Conservation (phyloP, 2,329 filamentous ascomycete genomes). For the Phoma sp. region DNA sequence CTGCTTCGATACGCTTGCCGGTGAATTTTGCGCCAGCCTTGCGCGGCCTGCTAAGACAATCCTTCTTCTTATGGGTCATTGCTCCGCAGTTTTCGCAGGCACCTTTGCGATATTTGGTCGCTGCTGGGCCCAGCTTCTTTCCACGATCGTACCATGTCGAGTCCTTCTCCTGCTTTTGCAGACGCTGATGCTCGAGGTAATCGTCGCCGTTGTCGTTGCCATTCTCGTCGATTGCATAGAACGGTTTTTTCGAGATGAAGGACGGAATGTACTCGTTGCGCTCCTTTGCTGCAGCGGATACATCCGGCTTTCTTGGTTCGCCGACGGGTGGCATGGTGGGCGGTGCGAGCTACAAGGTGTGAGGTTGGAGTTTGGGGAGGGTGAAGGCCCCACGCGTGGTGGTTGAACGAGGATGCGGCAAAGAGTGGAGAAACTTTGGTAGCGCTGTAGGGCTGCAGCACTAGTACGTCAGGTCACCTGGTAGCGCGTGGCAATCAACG, state of each 20-base stretch:
- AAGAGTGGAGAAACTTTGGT: constrained; percentile 21
- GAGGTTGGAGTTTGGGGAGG: neutral
- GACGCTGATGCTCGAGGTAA: constrained; percentile 95
- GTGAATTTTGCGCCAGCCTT: constrained; percentile 92
- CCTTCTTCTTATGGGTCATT: constrained; percentile 94
- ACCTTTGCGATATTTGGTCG: constrained; percentile 96
- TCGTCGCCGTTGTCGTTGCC: constrained; percentile 73
- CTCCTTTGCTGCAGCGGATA: constrained; percentile 71
- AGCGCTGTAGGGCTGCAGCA: constrained; percentile 40
- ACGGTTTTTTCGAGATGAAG: constrained; percentile 97
- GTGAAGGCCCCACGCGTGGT: constrained; percentile 4
- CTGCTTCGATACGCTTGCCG: constrained; percentile 89
- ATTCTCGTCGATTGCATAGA: constrained; percentile 85
- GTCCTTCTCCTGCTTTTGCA: constrained; percentile 71
- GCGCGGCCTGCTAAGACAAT: constrained; percentile 86
- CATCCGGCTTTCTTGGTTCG: constrained; percentile 57
- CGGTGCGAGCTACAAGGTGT: too few relatives aligned
- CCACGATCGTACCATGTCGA: constrained; percentile 94
- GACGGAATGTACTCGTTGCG: constrained; percentile 98
- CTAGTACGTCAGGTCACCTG: constrained; percentile 31
- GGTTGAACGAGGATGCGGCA: constrained; percentile 12
- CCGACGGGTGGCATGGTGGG: constrained; percentile 48
- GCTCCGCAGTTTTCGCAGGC: constrained; percentile 98
- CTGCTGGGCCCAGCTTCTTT: constrained; percentile 80
- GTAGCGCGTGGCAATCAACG: constrained; percentile 23